Conservation (phyloP, 2,329 filamentous ascomycete species). For the Trichoderma lentiforme region DNA sequence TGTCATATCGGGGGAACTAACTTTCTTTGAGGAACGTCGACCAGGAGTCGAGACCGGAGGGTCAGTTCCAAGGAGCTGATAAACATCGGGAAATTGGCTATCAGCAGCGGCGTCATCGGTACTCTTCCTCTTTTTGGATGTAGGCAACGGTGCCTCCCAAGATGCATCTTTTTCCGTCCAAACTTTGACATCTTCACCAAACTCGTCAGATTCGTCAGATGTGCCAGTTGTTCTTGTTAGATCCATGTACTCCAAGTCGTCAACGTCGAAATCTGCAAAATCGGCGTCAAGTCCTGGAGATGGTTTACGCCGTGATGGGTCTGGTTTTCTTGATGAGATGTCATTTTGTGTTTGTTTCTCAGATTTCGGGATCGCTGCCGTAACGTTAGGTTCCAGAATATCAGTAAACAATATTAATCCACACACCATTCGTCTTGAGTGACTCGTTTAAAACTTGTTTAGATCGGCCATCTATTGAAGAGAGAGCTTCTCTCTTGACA, state of each 20-base stretch:
- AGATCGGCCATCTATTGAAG: slow-evolving; percentile 24
- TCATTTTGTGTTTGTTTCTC: slow-evolving; percentile 25
- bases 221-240: slow-evolving; percentile 36
- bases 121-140: slow-evolving; percentile 52
- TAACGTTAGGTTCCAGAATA: not conserved
- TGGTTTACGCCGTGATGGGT: slow-evolving; percentile 17
- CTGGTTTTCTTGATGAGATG: slow-evolving; percentile 30
- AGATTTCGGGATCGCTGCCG: slow-evolving; percentile 11
- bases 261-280: slow-evolving; percentile 35
- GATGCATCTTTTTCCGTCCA: slow-evolving; percentile 44
- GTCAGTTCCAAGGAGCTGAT: slow-evolving; percentile 44
- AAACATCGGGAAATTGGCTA: slow-evolving; percentile 54
- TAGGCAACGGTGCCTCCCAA: slow-evolving; percentile 37
- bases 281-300: slow-evolving; percentile 30
- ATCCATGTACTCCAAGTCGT: slow-evolving; percentile 39
- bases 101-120: slow-evolving; percentile 39
- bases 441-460: slow-evolving; percentile 22
- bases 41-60: slow-evolving; percentile 36
- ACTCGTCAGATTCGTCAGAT: slow-evolving; percentile 36
- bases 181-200: slow-evolving; percentile 37
- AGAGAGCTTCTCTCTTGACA: slow-evolving; percentile 43
- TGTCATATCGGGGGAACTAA: slow-evolving; percentile 21
- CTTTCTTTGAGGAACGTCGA: slow-evolving; percentile 25
- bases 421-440: slow-evolving; percentile 14
- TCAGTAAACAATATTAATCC: not conserved